Evolutionary conservation across 345 rosid genomes (phyloP), one percentile per base, ranked within the genome.

Genomic region (Ceriops zippeliana): DNA sequence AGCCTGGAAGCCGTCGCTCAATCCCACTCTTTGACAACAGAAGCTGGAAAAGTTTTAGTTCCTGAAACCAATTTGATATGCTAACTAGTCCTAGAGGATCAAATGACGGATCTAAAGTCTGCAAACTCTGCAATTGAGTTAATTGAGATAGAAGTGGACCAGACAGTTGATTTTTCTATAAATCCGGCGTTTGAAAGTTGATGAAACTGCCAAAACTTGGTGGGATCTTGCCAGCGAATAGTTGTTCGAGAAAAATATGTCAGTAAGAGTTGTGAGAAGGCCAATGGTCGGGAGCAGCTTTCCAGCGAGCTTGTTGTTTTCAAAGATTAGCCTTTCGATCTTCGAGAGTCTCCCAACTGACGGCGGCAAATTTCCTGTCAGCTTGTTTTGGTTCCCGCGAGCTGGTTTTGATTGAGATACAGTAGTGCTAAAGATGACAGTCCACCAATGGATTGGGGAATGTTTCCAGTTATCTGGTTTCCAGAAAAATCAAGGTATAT

Each of bases 241-340:
- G 69, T 85, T 87, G 73, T 76, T 84, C 7, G 89, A 82, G 73
- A 85, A 75, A 75, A 69, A 82, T 27, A 87, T 51, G 7, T 83
- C 92, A 30, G 92, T 80, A n/a, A 84, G 88, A 52, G 71, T 69
- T 2, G 66, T 63, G n/a, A 87, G 82, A 35, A 63, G 66, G 26
- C 88, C 92, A 19, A 85, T 70, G 16, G 84, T 64, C 30, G 74
- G 53, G 7, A 88, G 92, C 32, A 81, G 26, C 27, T 77, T 73
- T 21, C 92, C 92, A 2, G 81, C 53, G 24, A 87, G 84, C 79
- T 37, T 78, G 82, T 87, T 87, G 74, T 85, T 79, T 73, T 84
- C 84, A 24, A 87, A 85, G 65, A 80, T 82, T 5, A 87, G 75
- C 62, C 86, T 76, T 65, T 82, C 73, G 60, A 87, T 64, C 17